Base-by-base conservation (phyloP, 2,329 filamentous ascomycete genomes). In the Claviceps pusilla region DNA sequence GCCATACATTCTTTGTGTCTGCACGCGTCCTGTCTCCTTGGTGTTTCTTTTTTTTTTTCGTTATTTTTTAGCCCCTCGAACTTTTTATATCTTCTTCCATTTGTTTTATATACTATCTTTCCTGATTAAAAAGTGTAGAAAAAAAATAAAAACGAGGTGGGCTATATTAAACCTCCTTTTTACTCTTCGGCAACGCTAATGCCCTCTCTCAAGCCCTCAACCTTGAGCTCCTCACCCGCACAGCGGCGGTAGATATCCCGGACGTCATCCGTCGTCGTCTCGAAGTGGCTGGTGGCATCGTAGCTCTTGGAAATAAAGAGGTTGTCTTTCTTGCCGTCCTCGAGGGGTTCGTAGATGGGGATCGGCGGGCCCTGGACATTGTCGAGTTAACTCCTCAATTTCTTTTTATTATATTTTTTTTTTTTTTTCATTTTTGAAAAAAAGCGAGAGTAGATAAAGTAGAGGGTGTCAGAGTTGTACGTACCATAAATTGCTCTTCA, bases 291-390 rank as follows among this genome's bases (percentile, higher is more conserved):
- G 59, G 87, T 94, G 53, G 94, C 89, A 66, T 98, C 94, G 73
- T 98, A 98, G 76, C 89, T 95, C 83, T 94, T 96, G 65, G 89
- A 95, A 68, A 98, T 89, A 76, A 89, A 98, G 70, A 98, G 85
- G 71, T 90, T 90, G 76, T 96, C 90, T 62, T 83, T 86, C 62
- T 75, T 77, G 59, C 93, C 93, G 65, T 84, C 80, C 65, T 88
- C 86, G 50, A 91, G 69, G 28, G 93, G 94, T 73, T 95, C 89
- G 71, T 96, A 97, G 57, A 98, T 79, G 53, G 93, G 90, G 61
- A 96, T 95, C 19, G 93, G 88, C 35, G 88, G 74, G 31, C 89
- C 80, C 79, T 83, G 50, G 16, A 49, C 46, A 54, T 50, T 31
- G 19, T 9, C 10, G 16, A 37, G 49, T 41, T 41, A 41, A 11